These are phyloP conservation scores for Myotisia sp. DNA, from an alignment of 2,329 filamentous ascomycete species.

Conservation along the genomic window DNA sequence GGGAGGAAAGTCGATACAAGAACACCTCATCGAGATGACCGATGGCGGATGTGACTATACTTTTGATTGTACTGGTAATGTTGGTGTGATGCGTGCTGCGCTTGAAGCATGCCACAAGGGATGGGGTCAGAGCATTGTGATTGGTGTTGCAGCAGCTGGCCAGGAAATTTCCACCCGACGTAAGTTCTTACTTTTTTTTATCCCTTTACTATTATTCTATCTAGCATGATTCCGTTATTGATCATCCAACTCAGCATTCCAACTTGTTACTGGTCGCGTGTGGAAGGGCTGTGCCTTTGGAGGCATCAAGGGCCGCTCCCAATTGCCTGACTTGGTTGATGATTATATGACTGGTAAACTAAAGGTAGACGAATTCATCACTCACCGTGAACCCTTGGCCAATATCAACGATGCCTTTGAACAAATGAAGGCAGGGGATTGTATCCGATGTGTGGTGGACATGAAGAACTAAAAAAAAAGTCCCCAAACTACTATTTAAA, in stretches of 20 bases:
- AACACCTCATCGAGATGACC: conserved; percentile 91
- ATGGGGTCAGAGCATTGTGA: conserved; percentile 96
- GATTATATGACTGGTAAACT: conserved; percentile 83
- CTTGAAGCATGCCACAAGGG: conserved; percentile 98
- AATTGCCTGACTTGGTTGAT: conserved; percentile 71
- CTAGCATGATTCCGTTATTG: too few relatives aligned
- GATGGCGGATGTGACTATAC: conserved; percentile 98
- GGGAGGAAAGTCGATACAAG: conserved; percentile 62
- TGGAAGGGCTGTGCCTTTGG: conserved; percentile 98
- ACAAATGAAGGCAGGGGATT: conserved; percentile 91
- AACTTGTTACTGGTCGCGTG: conserved; percentile 90
- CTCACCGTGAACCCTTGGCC: conserved; percentile 68
- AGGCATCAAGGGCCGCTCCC: conserved; percentile 91
- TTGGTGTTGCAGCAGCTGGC: conserved; percentile 88
- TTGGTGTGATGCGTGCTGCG: conserved; percentile 86
- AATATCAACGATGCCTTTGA: conserved; percentile 85
- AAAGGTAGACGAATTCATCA: conserved; percentile 99
- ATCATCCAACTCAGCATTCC: conserved; percentile 58
- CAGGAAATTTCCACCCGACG: conserved; percentile 90
- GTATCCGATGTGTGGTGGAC: conserved; percentile 84
- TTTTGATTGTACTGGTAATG: conserved; percentile 97
- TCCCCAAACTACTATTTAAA: too few relatives aligned
- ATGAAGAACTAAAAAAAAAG: conserved; percentile 35
- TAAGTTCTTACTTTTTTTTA: conserved; percentile 38
- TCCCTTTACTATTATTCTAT: conserved; percentile 1